A percentile compares a stretch with the other conserved stretches of the same genome.
Evolutionary conservation across 2,329 filamentous ascomycete genomes (phyloP).

Genomic region (Pseudogymnoascus destructans): DNA sequence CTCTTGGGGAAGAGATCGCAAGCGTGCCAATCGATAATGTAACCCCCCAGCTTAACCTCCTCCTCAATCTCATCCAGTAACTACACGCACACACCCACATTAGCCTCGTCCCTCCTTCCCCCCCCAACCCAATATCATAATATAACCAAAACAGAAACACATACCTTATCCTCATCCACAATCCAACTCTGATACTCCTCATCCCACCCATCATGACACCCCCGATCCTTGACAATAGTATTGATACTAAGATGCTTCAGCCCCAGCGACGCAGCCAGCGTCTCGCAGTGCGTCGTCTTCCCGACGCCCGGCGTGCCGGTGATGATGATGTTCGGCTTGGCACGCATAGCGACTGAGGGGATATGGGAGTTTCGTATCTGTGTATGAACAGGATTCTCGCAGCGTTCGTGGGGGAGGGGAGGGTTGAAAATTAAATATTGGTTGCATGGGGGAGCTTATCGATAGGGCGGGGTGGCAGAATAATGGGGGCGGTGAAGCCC

Average conservation of each 20-base stretch:
- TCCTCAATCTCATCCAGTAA: conserved; percentile 82
- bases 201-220: conserved; percentile 78
- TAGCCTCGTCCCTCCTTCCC: neutral
- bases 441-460: conserved; percentile 7
- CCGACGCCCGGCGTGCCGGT: conserved; percentile 93
- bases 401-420: neutral
- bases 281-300: conserved; percentile 85
- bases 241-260: conserved; percentile 81
- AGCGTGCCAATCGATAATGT: conserved; percentile 94
- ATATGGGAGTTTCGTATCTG: neutral
- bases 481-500: neutral
- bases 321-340: conserved; percentile 75
- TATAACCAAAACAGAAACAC: conserved; percentile 17
- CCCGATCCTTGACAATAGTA: conserved; percentile 76
- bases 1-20: conserved; percentile 88
- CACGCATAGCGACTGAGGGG: conserved; percentile 29
- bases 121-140: neutral
- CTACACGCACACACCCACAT: conserved; percentile 29
- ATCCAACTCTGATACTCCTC: conserved; percentile 79
- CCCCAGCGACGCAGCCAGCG: conserved; percentile 61
- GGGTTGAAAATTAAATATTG: neutral
- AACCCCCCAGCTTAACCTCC: conserved; percentile 64
- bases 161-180: conserved; percentile 89
- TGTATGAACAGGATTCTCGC: neutral
- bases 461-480: conserved; percentile 10